Percentiles rank a stretch among this genome's conserved stretches.
Conservation (phyloP, 2,329 filamentous ascomycete genomes). For the Claviceps quebecensis region DNA sequence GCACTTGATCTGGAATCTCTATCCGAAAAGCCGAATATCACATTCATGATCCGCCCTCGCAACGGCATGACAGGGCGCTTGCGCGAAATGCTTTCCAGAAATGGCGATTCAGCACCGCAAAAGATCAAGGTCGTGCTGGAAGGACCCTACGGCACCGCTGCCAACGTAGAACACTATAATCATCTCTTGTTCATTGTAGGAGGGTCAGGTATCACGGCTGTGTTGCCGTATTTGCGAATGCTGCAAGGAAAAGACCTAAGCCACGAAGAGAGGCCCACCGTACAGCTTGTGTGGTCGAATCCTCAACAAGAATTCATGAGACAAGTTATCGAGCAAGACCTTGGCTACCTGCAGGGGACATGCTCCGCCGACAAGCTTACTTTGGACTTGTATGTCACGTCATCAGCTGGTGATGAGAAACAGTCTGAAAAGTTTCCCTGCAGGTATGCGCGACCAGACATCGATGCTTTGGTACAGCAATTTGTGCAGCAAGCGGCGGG, state of each 20-base stretch:
- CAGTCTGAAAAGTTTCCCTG: neutral
- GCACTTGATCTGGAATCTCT: neutral
- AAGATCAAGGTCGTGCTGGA: neutral
- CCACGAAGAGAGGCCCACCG: neutral
- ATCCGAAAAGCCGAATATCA: slow-evolving; percentile 11
- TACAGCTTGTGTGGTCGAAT: neutral
- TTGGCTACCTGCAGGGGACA: neutral
- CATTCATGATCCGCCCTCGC: slow-evolving; percentile 23
- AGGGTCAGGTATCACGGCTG: slow-evolving; percentile 23
- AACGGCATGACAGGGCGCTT: slow-evolving; percentile 21
- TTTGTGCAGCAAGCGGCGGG: slow-evolving; percentile 5
- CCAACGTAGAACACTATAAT: neutral
- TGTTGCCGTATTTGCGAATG: slow-evolving; percentile 17
- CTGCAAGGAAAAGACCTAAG: slow-evolving; percentile 8
- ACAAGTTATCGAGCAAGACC: neutral
- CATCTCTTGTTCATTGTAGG: slow-evolving; percentile 20
- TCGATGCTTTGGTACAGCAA: neutral
- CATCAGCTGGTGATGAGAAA: neutral
- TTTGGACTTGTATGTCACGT: neutral
- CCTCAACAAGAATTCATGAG: neutral
- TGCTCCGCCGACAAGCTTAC: neutral
- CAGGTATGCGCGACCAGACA: neutral
- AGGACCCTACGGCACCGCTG: neutral
- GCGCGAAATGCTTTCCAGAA: slow-evolving; percentile 9
- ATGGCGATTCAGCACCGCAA: slow-evolving; percentile 7